These are phyloP conservation scores for Condylostoma magnum DNA, from an alignment of 169 alveolate genomes.

Conservation along the genomic window DNA sequence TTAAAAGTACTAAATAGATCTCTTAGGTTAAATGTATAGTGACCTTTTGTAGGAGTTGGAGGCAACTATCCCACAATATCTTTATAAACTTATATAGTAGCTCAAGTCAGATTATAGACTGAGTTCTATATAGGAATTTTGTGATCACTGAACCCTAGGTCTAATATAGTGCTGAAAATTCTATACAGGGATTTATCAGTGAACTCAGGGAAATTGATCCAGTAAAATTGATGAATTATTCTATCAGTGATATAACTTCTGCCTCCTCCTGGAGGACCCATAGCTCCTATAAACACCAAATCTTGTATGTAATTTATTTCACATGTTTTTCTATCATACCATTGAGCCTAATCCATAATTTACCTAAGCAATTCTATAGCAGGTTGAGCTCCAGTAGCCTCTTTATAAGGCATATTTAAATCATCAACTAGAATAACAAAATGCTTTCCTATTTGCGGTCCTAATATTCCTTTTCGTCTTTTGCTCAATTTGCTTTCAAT, in stretches of 20 bases:
- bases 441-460: conserved; percentile 88
- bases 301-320: conserved; percentile 81
- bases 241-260: conserved; percentile 87
- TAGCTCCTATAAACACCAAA: conserved; percentile 89
- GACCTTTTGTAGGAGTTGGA: conserved; percentile 88
- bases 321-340: conserved; percentile 88
- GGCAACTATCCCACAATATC: conserved; percentile 53
- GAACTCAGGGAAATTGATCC: conserved; percentile 85
- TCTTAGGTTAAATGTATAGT: conserved; percentile 82
- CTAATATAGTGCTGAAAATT: conserved; percentile 79
- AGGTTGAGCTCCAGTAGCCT: conserved; percentile 92
- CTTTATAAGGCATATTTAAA: conserved; percentile 94
- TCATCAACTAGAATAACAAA: conserved; percentile 93
- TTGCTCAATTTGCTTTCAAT: conserved; percentile 90
- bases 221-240: conserved; percentile 85
- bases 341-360: conserved; percentile 91
- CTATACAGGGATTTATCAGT: conserved; percentile 70
- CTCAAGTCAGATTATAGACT: conserved; percentile 47
- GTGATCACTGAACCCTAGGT: conserved; percentile 70
- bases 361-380: conserved; percentile 93
- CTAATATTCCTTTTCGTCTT: conserved; percentile 88
- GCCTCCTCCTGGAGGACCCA: conserved; percentile 97
- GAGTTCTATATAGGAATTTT: conserved; percentile 66
- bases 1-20: conserved; percentile 83
- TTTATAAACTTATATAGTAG: conserved; percentile 72